Percentiles rank a stretch among this genome's conserved stretches.
Evolutionary conservation across 1,284 basidiomycete species (phyloP).

Genomic region (Macrocybe sp.): DNA sequence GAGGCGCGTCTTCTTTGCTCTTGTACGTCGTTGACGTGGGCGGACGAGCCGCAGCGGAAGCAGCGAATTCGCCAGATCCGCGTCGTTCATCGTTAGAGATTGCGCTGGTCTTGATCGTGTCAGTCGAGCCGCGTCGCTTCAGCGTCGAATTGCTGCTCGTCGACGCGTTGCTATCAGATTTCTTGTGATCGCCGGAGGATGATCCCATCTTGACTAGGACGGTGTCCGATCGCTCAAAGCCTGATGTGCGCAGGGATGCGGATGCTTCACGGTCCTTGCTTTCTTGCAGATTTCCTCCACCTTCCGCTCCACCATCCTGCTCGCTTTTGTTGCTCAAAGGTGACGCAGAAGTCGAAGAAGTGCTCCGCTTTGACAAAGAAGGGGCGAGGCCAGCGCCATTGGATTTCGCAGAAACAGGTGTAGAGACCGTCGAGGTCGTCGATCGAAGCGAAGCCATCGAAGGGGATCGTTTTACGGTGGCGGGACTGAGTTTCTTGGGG

Average conservation of each 20-base stretch:
- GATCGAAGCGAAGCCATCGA: conserved; percentile 16
- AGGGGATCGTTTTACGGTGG: conserved; percentile 15
- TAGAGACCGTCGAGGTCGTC: conserved; percentile 17
- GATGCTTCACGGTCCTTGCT: conserved; percentile 6
- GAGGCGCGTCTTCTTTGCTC: background rate
- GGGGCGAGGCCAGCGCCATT: too few relatives aligned
- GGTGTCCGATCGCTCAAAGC: too few relatives aligned
- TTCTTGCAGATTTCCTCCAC: conserved; percentile 9
- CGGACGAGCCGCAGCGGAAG: conserved; percentile 4
- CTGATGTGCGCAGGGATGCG: too few relatives aligned
- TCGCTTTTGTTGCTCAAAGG: too few relatives aligned
- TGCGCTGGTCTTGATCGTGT: conserved; percentile 36
- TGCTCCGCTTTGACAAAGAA: too few relatives aligned
- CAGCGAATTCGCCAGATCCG: background rate
- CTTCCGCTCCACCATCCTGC: conserved; percentile 6
- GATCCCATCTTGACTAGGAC: too few relatives aligned
- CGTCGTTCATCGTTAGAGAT: conserved; percentile 3
- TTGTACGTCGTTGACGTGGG: background rate
- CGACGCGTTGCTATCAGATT: conserved; percentile 36
- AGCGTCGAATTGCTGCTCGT: conserved; percentile 36
- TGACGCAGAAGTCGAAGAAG: too few relatives aligned
- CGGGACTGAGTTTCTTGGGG: conserved; percentile 24
- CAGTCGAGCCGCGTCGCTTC: conserved; percentile 37
- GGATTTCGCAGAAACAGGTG: conserved; percentile 8
- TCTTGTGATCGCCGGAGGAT: conserved; percentile 31